Evolutionary conservation across 306 rosid species (phyloP).

Genomic region (Mimosa bimucronata): DNA sequence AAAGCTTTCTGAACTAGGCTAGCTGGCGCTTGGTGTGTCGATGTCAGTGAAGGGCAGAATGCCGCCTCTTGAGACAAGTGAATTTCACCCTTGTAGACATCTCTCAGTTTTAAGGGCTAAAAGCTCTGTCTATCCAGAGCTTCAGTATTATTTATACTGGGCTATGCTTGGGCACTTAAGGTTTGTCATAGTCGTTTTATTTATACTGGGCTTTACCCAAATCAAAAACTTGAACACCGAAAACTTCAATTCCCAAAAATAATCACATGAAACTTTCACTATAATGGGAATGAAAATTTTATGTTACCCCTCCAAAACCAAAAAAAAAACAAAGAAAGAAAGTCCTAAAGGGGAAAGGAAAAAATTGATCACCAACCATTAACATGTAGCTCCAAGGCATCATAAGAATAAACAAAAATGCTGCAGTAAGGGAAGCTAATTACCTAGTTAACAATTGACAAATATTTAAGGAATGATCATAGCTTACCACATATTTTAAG

Average conservation of each 20-base stretch:
- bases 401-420: neutral
- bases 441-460: constrained; percentile 15
- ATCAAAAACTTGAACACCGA: neutral
- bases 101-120: neutral
- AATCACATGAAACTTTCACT: neutral
- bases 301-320: neutral
- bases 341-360: neutral
- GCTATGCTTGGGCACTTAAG: neutral
- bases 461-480: constrained; percentile 30
- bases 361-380: neutral
- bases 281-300: neutral
- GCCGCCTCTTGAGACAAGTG: neutral
- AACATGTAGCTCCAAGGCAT: constrained; percentile 27
- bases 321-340: too few species aligned
- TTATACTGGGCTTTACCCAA: neutral
- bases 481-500: constrained; percentile 87
- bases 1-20: neutral
- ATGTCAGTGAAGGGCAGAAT: neutral
- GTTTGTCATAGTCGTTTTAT: neutral
- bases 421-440: constrained; percentile 2
- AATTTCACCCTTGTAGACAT: neutral
- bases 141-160: neutral
- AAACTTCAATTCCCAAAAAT: constrained; percentile 4
- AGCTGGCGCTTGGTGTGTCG: neutral
- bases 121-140: neutral